These are phyloP conservation scores for Corymbia citriodora DNA, from an alignment of 441 rosid species.

Conservation along the genomic window DNA sequence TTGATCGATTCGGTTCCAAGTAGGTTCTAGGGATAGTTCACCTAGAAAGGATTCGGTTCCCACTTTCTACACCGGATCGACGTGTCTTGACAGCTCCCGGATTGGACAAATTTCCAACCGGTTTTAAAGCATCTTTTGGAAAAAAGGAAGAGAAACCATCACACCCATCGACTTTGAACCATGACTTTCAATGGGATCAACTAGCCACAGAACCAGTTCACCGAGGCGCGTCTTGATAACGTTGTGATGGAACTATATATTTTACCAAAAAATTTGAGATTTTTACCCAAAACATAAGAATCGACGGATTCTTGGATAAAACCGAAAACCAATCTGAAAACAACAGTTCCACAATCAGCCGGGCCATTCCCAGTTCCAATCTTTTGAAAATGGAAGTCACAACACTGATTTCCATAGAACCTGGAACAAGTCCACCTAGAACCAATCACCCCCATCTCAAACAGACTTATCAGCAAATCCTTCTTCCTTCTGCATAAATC, in stretches of 20 bases:
- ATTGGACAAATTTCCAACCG: background rate
- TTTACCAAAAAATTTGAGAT: background rate
- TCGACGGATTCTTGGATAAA: background rate
- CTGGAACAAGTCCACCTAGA: background rate
- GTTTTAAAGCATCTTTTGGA: background rate
- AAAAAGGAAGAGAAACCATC: background rate
- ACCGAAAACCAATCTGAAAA: background rate
- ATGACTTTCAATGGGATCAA: background rate
- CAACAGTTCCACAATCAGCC: background rate
- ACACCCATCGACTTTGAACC: background rate
- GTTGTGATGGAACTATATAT: background rate
- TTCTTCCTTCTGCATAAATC: background rate
- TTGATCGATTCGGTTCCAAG: background rate
- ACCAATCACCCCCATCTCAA: background rate
- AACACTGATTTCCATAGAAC: background rate
- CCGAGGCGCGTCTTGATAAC: background rate
- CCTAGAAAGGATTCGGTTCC: background rate
- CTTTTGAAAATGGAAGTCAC: background rate
- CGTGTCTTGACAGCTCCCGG: background rate
- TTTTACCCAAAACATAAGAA: background rate
- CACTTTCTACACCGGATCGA: background rate
- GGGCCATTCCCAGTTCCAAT: background rate
- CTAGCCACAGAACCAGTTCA: background rate
- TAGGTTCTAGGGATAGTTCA: background rate
- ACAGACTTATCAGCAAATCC: background rate